These are phyloP conservation scores for Rubia tinctorum DNA, from an alignment of 305 asterid species.

Conservation along the genomic window DNA sequence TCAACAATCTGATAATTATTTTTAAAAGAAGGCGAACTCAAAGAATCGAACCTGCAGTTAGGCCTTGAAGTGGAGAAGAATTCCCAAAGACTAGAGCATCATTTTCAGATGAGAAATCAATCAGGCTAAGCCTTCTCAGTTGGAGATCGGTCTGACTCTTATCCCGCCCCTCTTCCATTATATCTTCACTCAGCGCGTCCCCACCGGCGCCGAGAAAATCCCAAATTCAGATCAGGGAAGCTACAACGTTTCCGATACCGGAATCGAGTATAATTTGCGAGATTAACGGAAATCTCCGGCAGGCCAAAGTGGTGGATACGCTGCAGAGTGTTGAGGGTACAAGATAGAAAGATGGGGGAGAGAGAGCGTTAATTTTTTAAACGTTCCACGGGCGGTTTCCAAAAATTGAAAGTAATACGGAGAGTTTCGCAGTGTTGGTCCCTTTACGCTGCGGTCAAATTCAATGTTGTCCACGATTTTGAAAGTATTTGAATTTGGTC, in stretches of 20 bases:
- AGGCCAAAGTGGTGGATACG: not conserved
- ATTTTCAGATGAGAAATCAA: constrained; percentile 23
- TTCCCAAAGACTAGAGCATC: constrained; percentile 18
- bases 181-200: not conserved
- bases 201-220: not conserved
- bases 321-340: not conserved
- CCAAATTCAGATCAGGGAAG: not conserved
- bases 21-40: not conserved
- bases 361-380: constrained; percentile 14
- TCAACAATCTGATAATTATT: not conserved
- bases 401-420: constrained; percentile 8
- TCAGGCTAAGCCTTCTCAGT: constrained; percentile 15
- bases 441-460: not conserved
- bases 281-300: not conserved
- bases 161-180: constrained; percentile 19
- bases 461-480: not conserved
- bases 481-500: not conserved
- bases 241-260: not conserved
- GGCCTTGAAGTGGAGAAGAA: constrained; percentile 14
- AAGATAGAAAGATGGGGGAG: not conserved
- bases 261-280: not conserved
- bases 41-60: constrained; percentile 18
- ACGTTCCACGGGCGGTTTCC: constrained; percentile 11
- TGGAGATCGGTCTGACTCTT: constrained; percentile 16
- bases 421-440: not conserved